These are phyloP conservation scores for Grammothele lineata DNA, from an alignment of 768 basidiomycete genomes.

Conservation along the genomic window DNA sequence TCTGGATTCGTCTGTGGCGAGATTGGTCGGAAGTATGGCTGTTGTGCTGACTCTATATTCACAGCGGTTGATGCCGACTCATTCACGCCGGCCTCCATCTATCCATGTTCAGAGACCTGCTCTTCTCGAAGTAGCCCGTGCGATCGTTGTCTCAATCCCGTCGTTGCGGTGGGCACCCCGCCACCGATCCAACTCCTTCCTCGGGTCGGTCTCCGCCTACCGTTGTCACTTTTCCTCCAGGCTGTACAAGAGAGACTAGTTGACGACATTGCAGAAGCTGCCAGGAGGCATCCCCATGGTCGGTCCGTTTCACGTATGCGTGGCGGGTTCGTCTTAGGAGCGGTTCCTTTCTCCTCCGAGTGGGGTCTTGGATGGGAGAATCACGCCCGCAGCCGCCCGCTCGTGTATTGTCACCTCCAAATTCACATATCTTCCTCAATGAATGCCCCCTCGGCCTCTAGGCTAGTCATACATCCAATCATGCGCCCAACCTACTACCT, in stretches of 20 bases:
- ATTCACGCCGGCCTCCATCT: conserved; percentile 47
- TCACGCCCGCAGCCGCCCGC: conserved; percentile 45
- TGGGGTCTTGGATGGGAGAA: conserved; percentile 69
- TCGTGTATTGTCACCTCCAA: conserved; percentile 59
- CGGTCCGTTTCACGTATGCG: conserved; percentile 47
- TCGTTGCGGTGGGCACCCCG: conserved; percentile 3
- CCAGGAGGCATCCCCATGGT: conserved; percentile 25
- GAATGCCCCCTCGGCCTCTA: conserved; percentile 21
- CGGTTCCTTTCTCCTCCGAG: conserved; percentile 40
- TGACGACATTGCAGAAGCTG: conserved; percentile 47
- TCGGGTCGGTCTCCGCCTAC: conserved; percentile 37
- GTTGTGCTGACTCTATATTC: conserved; percentile 4
- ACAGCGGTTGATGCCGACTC: conserved; percentile 39
- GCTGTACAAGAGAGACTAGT: conserved; percentile 55
- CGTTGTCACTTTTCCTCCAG: conserved; percentile 48
- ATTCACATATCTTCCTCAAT: conserved; percentile 37
- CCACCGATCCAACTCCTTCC: conserved; percentile 34
- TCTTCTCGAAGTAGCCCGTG: conserved; percentile 37
- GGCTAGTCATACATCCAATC: conserved; percentile 63
- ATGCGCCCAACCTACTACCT: conserved; percentile 55
- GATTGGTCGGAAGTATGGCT: conserved; percentile 5
- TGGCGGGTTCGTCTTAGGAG: conserved; percentile 60
- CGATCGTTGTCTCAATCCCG: conserved; percentile 29
- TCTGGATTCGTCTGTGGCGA: neutral
- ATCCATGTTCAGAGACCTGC: conserved; percentile 50